Conservation (phyloP, 2,329 filamentous ascomycete genomes). For the Lecanoromycetidae sp. region DNA sequence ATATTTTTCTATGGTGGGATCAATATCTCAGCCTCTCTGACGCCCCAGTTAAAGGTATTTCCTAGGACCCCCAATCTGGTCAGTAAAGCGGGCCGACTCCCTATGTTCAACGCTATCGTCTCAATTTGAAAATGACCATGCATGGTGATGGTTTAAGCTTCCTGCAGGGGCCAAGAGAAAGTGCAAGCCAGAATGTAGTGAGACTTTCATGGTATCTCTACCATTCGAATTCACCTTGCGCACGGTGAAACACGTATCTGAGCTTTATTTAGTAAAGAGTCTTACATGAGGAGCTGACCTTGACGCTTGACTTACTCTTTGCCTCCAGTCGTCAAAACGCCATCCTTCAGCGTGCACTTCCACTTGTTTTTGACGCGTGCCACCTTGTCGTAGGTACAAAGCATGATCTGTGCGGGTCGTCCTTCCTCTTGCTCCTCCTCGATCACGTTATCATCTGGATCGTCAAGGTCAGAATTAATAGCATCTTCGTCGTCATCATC, state of each 20-base stretch:
- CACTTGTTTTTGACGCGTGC: conserved; percentile 98
- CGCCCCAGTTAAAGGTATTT: too few species aligned
- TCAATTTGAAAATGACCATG: not conserved
- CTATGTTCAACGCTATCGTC: too few species aligned
- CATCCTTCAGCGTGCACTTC: conserved; percentile 98
- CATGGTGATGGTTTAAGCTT: not conserved
- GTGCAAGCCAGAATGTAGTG: not conserved
- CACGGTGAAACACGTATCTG: conserved; percentile 93
- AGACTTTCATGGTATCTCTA: conserved; percentile 29
- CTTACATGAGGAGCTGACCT: too few species aligned
- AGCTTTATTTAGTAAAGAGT: not conserved
- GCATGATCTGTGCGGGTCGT: conserved; percentile 76
- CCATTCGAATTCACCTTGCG: conserved; percentile 96
- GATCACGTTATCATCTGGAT: conserved; percentile 72
- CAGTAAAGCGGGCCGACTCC: too few species aligned
- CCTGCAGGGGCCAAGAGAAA: not conserved
- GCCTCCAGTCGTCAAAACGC: conserved; percentile 81
- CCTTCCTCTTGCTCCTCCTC: conserved; percentile 85
- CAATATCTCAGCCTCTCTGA: too few species aligned
- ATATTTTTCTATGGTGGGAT: too few species aligned
- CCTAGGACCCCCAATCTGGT: too few species aligned
- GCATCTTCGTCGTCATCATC: conserved; percentile 72
- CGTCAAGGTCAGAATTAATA: conserved; percentile 96
- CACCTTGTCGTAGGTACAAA: conserved; percentile 99
- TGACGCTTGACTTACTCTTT: conserved; percentile 56